Conservation (phyloP, 176 grass and related monocot genomes). For the Rhipidocladum racemiflorum region DNA sequence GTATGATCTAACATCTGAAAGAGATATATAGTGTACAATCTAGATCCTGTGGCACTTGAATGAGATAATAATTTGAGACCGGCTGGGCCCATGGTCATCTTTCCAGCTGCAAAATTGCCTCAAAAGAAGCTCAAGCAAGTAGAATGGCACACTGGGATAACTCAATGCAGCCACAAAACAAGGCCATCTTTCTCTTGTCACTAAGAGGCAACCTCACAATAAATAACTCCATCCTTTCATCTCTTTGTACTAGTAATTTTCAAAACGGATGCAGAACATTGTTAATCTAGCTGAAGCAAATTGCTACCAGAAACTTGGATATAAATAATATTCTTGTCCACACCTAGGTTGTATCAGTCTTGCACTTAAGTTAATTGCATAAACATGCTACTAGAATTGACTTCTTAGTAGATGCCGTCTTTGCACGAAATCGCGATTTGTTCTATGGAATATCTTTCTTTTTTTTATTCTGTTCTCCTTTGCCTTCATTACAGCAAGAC, state of each 20-base stretch:
- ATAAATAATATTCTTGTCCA: not conserved
- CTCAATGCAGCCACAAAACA: not conserved
- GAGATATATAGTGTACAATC: not conserved
- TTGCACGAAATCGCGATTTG: not conserved
- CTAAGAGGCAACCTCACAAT: not conserved
- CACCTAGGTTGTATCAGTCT: not conserved
- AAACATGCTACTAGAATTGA: not conserved
- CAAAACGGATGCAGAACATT: not conserved
- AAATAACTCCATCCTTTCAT: not conserved
- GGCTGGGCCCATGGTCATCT: not conserved
- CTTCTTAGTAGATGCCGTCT: not conserved
- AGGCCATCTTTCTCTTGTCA: not conserved
- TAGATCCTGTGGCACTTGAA: not conserved
- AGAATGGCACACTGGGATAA: not conserved
- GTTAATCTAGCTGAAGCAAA: not conserved
- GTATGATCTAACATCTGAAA: not conserved
- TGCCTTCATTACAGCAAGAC: not conserved
- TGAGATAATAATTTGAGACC: not conserved
- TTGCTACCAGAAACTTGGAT: not conserved
- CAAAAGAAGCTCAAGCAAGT: not conserved
- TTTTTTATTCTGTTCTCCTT: not conserved
- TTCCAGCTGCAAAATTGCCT: not conserved
- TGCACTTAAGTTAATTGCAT: not conserved
- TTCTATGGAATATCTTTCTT: not conserved
- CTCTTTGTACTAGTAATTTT: not conserved